phyloP scores from a whole-genome alignment of 2,329 filamentous ascomycete genomes.

The Xylaria sp. region DNA sequence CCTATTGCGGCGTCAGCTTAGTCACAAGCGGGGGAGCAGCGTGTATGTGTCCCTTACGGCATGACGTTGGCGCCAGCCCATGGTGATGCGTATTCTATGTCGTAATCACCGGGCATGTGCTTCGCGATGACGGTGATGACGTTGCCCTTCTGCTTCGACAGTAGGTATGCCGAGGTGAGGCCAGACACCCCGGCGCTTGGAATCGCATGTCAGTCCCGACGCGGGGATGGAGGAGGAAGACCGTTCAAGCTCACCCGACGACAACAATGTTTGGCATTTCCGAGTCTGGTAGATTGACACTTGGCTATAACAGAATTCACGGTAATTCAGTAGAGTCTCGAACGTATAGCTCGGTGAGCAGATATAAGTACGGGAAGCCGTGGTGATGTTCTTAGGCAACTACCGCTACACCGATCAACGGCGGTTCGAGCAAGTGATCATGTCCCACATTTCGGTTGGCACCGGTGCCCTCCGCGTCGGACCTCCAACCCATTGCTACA shows the following conservation, averaged over 20 bases:
- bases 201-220: conserved; percentile 1
- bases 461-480: not conserved
- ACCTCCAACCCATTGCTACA: too few relatives aligned
- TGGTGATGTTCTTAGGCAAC: not conserved
- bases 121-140: conserved; percentile 74
- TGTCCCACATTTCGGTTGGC: not conserved
- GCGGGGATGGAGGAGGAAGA: not conserved
- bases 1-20: conserved; percentile 19
- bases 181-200: conserved; percentile 38
- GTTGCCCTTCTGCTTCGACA: conserved; percentile 38
- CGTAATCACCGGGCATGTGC: conserved; percentile 92
- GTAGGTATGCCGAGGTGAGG: conserved; percentile 38
- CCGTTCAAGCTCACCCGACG: conserved; percentile 28
- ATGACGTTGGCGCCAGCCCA: conserved; percentile 38
- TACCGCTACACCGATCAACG: not conserved
- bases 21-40: not conserved
- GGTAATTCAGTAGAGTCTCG: not conserved
- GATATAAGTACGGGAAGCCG: not conserved
- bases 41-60: conserved; percentile 33
- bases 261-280: conserved; percentile 37
- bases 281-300: not conserved
- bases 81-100: conserved; percentile 79
- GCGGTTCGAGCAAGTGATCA: not conserved
- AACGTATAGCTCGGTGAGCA: not conserved
- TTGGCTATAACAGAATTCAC: not conserved